Base-by-base conservation (phyloP, 805 yeast genomes). In the Metschnikowia aberdeeniae region DNA sequence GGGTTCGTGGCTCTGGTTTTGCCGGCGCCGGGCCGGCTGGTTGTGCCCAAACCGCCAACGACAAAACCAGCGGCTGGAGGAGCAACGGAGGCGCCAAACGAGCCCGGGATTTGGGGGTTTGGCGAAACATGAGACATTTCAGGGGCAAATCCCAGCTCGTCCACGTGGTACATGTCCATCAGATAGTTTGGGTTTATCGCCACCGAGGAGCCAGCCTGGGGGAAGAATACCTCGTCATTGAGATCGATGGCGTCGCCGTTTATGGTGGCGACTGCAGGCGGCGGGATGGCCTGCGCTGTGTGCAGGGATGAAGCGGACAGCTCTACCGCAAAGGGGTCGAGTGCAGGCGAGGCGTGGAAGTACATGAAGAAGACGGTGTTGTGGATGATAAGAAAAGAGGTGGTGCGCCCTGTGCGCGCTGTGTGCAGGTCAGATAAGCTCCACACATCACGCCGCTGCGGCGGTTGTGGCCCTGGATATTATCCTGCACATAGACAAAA, bases 171-270 rank as follows among this genome's bases (percentile, higher is more conserved):
- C 29, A 32, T 28, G 14, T 39, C 42, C 42, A 39, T 30, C 27
- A 39, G 35, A 30, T 39, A 39, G 22, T 26, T 38, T 32, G 42
- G 22, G 29, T 13, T 30, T 13, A 26, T 31, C 9, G 32, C 10
- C 28, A 31, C 26, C 8, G 42, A 28, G 11, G 35, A 30, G 14
- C 26, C 33, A 7, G 30, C 11, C 7, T 36, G 44, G n/a, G 45
- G 52, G 50, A 60, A 58, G 43, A 60, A 59, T 8, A 59, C 49
- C 45, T 60, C 64, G 45, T 60, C 64, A 44, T 60, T 60, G 22
- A 60, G 44, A 44, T 55, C 59, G 28, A 59, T 42, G 19, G 57
- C 52, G 38, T 58, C 61, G 13, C 44, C 37, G 43, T 46, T 45
- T 34, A 49, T 42, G 11, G 47, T 36, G 26, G 56, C 49, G 12